Conservation (phyloP, 352 stramenopile species). For the Phytophthora sp. region DNA sequence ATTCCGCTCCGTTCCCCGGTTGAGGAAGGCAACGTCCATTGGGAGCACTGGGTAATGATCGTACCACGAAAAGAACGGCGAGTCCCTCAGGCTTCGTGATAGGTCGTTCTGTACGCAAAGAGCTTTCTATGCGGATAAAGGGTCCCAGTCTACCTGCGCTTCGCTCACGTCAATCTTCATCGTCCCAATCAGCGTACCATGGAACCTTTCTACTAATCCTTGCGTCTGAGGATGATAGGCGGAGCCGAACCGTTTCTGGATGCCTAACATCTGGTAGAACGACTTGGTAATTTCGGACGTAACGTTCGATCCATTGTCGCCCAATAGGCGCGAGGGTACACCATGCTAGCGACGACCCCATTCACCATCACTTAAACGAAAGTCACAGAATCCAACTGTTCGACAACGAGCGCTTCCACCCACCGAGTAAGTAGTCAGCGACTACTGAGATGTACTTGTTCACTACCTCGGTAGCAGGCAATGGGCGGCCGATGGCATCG, state of each 20-base stretch:
- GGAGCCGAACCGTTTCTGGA: slow-evolving; percentile 10
- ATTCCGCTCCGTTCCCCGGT: neutral
- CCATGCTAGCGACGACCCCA: slow-evolving; percentile 1
- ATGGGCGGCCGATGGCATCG: no score
- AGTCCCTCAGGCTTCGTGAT: slow-evolving; percentile 7
- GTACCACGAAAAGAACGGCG: neutral
- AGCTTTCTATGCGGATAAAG: no score
- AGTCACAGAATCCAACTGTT: neutral
- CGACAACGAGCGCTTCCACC: neutral
- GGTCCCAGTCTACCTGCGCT: no score
- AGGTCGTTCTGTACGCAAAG: slow-evolving; percentile 2
- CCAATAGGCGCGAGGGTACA: slow-evolving; percentile 3
- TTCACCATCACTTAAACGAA: neutral
- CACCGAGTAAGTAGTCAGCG: no score
- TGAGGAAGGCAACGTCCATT: slow-evolving; percentile 10
- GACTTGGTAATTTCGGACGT: slow-evolving; percentile 10
- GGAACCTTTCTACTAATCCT: slow-evolving; percentile 5
- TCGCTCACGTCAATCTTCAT: no score
- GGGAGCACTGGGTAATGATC: neutral
- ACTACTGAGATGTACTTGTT: neutral
- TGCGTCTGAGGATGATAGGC: slow-evolving; percentile 14
- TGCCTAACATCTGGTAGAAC: slow-evolving; percentile 8
- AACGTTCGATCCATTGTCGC: slow-evolving; percentile 4
- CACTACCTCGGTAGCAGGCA: neutral
- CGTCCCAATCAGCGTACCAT: slow-evolving; percentile 13